Evolutionary conservation across 306 rosid species (phyloP).

Genomic region (Adenanthera pavonina): DNA sequence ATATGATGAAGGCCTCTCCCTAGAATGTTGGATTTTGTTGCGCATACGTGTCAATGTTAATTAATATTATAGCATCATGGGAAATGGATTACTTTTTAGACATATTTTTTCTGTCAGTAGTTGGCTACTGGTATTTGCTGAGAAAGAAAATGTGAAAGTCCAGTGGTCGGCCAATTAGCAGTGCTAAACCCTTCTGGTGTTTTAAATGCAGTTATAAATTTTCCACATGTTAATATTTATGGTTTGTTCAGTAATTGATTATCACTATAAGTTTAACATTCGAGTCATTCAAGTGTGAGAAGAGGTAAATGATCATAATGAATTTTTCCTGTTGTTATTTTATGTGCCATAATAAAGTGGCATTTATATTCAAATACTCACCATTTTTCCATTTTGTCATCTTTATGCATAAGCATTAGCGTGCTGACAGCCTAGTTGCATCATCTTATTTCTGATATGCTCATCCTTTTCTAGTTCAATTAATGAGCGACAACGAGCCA

Average conservation of each 20-base stretch:
- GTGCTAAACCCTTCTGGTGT: not conserved
- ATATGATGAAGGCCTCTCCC: slow-evolving; percentile 20
- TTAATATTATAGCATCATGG: slow-evolving; percentile 26
- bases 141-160: not conserved
- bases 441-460: slow-evolving; percentile 41
- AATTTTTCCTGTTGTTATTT: slow-evolving; percentile 26
- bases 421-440: slow-evolving; percentile 26
- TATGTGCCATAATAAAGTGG: slow-evolving; percentile 20
- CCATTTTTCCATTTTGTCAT: slow-evolving; percentile 24
- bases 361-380: slow-evolving; percentile 28
- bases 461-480: slow-evolving; percentile 55
- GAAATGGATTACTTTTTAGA: slow-evolving; percentile 1
- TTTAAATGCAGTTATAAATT: slow-evolving; percentile 11
- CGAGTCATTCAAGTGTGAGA: slow-evolving; percentile 25
- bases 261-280: slow-evolving; percentile 2
- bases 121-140: slow-evolving; percentile 25
- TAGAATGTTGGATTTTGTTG: slow-evolving; percentile 10
- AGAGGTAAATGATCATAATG: not conserved
- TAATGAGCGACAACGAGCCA: slow-evolving; percentile 81
- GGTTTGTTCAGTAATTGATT: slow-evolving; percentile 20
- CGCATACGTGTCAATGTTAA: slow-evolving; percentile 31
- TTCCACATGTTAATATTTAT: slow-evolving; percentile 16
- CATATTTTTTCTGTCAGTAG: not conserved
- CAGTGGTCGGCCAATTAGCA: slow-evolving; percentile 22
- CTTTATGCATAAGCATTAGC: slow-evolving; percentile 1